Base-by-base conservation (phyloP, 2,329 filamentous ascomycete species). In the Orbilia blumenaviensis region DNA sequence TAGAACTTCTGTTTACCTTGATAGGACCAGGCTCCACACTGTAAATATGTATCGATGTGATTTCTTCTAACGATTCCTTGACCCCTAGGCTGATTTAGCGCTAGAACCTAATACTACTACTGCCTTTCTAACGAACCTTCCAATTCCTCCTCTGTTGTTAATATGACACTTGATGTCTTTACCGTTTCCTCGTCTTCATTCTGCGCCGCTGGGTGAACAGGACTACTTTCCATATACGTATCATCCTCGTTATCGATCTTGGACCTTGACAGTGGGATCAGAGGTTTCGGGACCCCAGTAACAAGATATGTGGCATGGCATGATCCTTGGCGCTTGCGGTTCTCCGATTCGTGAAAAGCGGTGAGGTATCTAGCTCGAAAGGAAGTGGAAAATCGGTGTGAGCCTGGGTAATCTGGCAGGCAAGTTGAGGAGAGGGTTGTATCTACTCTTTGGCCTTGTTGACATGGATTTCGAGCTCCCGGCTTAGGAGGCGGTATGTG, bases 281-380 rank as follows among this genome's bases (percentile, higher is more conserved):
- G 23, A 16, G 67, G 66, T 46, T 79, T 72, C 62, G 79, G 66
- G 85, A 87, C 41, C 94, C 95, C 72, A 60, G 90, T 91, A 50
- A 99, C 82, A 56, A 97, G 85, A 83, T 97, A 99, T n/a, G 93
- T 97, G 48, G 94, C 95, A 84, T 96, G 89, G n/a, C 97, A 86
- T 25, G 89, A 90, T 21, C 89, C 87, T 0, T 91, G 86, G 76
- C 89, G 91, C 82, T 91, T 92, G 66, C 85, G 86, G 82, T 93
- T 96, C 81, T 96, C 91, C 68, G 86, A 88, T 77, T 87, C 86
- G 82, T 97, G 89, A 27, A 71, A 71, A 16, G 66, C 61, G 36
- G 73, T 79, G 96, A 98, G 32, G 96, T 92, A 83, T 89, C 96
- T 14, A 94, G 88, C 88, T 95, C 96, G 82, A 7, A 18, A 12